phyloP scores from a whole-genome alignment of 1,284 basidiomycete species.

The Tilletia indica region DNA sequence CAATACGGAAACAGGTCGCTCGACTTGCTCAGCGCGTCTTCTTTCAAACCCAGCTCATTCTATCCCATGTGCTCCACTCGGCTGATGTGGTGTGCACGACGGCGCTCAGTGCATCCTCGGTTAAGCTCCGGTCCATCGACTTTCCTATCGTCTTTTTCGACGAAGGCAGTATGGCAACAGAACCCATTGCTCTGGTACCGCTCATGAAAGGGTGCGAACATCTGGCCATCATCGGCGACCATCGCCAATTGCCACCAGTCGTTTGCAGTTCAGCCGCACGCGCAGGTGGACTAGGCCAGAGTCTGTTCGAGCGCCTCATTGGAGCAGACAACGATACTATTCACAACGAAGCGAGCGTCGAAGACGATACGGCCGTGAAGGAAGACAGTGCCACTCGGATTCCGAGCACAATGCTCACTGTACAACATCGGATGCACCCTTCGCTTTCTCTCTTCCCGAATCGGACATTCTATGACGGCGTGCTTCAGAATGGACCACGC shows the following conservation, averaged over 20 bases:
- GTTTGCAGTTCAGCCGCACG: conserved; percentile 60
- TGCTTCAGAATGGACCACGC: conserved; percentile 68
- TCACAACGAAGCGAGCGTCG: not conserved
- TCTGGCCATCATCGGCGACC: conserved; percentile 86
- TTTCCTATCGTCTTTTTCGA: conserved; percentile 92
- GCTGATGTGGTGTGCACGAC: conserved; percentile 58
- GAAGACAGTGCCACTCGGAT: not conserved
- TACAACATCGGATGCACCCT: conserved; percentile 94
- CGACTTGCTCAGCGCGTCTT: conserved; percentile 42
- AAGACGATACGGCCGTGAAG: conserved; percentile 59
- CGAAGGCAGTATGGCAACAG: conserved; percentile 93
- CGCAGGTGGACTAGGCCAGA: conserved; percentile 69
- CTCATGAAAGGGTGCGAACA: conserved; percentile 66
- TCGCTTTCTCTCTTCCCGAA: conserved; percentile 81
- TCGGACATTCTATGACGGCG: conserved; percentile 73
- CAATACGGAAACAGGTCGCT: conserved; percentile 36
- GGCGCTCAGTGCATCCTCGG: conserved; percentile 40
- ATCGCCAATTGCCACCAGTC: conserved; percentile 91
- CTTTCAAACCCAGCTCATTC: conserved; percentile 49
- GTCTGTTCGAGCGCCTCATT: conserved; percentile 85
- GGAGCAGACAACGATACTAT: conserved; percentile 36
- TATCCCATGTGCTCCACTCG: conserved; percentile 53
- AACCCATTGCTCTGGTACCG: conserved; percentile 63
- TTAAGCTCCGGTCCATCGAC: conserved; percentile 63
- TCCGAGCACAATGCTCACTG: conserved; percentile 71